A percentile compares a stretch with the other conserved stretches of the same genome.
Evolutionary conservation across 768 basidiomycete species (phyloP).

Genomic region (Mycena sanguinolenta): DNA sequence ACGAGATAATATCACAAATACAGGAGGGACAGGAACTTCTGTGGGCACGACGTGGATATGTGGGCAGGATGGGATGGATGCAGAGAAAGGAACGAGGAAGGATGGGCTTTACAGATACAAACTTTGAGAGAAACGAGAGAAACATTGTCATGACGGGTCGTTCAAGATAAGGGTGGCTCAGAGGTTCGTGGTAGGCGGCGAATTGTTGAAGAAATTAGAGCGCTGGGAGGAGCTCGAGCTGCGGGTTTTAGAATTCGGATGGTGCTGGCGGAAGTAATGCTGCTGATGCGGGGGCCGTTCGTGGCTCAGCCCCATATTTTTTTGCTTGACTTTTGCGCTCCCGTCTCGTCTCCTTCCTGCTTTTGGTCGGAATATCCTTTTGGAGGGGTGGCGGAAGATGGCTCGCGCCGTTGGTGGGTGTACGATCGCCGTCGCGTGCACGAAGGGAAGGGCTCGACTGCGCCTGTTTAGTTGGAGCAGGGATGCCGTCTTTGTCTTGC

Average conservation of each 20-base stretch:
- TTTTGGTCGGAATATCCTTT: slow-evolving; percentile 61
- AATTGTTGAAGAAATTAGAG: slow-evolving; percentile 48
- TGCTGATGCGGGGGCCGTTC: slow-evolving; percentile 62
- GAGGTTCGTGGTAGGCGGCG: slow-evolving; percentile 36
- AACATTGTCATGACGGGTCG: slow-evolving; percentile 1
- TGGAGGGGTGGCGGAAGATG: slow-evolving; percentile 50
- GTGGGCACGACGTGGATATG: slow-evolving; percentile 6
- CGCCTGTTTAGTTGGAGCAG: slow-evolving; percentile 33
- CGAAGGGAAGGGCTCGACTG: slow-evolving; percentile 60
- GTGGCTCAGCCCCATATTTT: slow-evolving; percentile 62
- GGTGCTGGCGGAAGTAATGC: slow-evolving; percentile 69
- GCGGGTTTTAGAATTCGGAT: slow-evolving; percentile 75
- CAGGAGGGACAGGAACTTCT: slow-evolving; percentile 2
- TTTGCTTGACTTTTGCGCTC: slow-evolving; percentile 79
- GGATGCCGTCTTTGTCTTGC: slow-evolving; percentile 51
- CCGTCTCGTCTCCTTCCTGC: slow-evolving; percentile 72
- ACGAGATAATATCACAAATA: slow-evolving; percentile 7
- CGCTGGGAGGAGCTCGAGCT: slow-evolving; percentile 69
- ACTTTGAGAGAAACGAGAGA: not conserved
- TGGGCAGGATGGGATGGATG: slow-evolving; percentile 24
- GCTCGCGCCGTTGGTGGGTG: slow-evolving; percentile 58
- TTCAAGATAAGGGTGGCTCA: slow-evolving; percentile 6
- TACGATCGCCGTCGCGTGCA: slow-evolving; percentile 67
- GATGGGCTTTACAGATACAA: slow-evolving; percentile 17
- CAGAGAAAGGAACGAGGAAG: not conserved